Conservation (phyloP, 805 yeast genomes). For the Lachancea sp. region DNA sequence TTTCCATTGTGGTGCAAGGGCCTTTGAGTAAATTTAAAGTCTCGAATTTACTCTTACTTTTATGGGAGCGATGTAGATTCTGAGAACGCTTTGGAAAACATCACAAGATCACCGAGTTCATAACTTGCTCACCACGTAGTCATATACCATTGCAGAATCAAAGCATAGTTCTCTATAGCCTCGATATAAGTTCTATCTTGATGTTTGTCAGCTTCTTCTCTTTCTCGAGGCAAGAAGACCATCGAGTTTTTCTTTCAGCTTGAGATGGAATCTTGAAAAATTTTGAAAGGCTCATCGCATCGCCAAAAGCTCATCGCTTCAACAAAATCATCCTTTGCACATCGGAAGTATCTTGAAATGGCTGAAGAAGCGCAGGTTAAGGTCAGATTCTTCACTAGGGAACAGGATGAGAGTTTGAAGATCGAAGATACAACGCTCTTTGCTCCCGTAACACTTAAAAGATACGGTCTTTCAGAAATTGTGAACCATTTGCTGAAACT, state of each 20-base stretch:
- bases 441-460: slow-evolving; percentile 79
- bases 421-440: slow-evolving; percentile 76
- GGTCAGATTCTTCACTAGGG: slow-evolving; percentile 80
- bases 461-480: slow-evolving; percentile 91
- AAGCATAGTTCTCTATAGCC: too few relatives aligned
- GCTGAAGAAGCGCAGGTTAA: slow-evolving; percentile 60
- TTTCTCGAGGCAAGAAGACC: too few relatives aligned
- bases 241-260: neutral
- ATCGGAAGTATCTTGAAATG: slow-evolving; percentile 11
- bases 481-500: slow-evolving; percentile 75
- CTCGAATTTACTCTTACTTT: too few relatives aligned
- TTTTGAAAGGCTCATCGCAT: slow-evolving; percentile 10
- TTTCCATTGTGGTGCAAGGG: too few relatives aligned
- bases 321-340: neutral
- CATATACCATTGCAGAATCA: too few relatives aligned
- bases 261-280: slow-evolving; percentile 6
- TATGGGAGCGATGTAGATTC: too few relatives aligned
- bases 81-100: too few relatives aligned
- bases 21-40: too few relatives aligned
- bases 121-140: too few relatives aligned
- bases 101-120: too few relatives aligned
- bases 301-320: slow-evolving; percentile 9
- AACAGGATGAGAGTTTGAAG: slow-evolving; percentile 63
- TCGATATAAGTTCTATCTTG: too few relatives aligned
- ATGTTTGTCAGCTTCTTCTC: too few relatives aligned